These are phyloP conservation scores for Populus tremula DNA, from an alignment of 345 rosid species.

Conservation along the genomic window DNA sequence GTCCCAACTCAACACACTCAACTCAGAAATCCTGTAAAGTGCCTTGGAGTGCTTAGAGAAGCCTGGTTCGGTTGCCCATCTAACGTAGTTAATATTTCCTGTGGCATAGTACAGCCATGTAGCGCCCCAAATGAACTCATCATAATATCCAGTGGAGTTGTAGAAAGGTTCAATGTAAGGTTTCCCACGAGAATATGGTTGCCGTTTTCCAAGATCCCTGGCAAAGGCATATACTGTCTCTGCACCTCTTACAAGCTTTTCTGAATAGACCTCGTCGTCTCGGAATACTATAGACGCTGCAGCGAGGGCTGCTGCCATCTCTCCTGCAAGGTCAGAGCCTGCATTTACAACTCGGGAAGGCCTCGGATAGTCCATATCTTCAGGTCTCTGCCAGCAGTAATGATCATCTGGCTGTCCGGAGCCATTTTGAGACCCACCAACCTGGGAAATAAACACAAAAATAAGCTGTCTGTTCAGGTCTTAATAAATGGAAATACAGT, in stretches of 20 bases:
- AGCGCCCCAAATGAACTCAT: slow-evolving; percentile 84
- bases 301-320: slow-evolving; percentile 72
- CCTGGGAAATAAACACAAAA: slow-evolving; percentile 27
- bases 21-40: slow-evolving; percentile 34
- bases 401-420: slow-evolving; percentile 67
- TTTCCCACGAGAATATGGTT: slow-evolving; percentile 43
- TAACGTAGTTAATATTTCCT: slow-evolving; percentile 58
- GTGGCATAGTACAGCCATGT: slow-evolving; percentile 89
- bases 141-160: slow-evolving; percentile 70
- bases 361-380: slow-evolving; percentile 72
- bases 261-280: slow-evolving; percentile 48
- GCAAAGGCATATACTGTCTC: slow-evolving; percentile 55
- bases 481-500: background rate
- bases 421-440: slow-evolving; percentile 59
- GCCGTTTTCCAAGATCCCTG: slow-evolving; percentile 46
- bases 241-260: slow-evolving; percentile 59
- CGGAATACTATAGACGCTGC: slow-evolving; percentile 79
- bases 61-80: slow-evolving; percentile 53
- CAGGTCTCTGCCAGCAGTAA: slow-evolving; percentile 77
- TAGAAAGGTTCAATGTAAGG: slow-evolving; percentile 45
- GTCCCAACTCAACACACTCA: slow-evolving; percentile 63
- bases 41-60: slow-evolving; percentile 56
- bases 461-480: background rate
- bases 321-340: slow-evolving; percentile 69
- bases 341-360: slow-evolving; percentile 34